A percentile compares a stretch with the other conserved stretches of the same genome.
Conservation (phyloP, 2,329 filamentous ascomycete species). For the Cladosporium cucumerinum region DNA sequence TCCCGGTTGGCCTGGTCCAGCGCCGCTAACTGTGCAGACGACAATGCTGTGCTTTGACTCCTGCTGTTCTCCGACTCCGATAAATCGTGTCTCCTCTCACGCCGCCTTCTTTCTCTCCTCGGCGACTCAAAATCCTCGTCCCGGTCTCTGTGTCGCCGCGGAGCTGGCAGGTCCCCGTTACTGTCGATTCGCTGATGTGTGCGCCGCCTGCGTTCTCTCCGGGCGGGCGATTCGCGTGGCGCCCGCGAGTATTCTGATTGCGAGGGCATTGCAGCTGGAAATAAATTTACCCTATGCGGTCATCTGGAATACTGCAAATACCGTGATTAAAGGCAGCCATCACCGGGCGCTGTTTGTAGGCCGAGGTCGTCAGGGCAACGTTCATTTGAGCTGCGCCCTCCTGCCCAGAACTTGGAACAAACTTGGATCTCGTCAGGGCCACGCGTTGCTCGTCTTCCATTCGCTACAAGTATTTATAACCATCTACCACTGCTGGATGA, state of each 20-base stretch:
- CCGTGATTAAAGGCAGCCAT: neutral
- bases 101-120: conserved; percentile 5
- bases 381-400: neutral
- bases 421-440: neutral
- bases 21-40: conserved; percentile 60
- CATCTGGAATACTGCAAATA: conserved; percentile 11
- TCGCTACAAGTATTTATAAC: neutral
- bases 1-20: conserved; percentile 61
- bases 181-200: conserved; percentile 37
- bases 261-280: neutral
- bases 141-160: conserved; percentile 5
- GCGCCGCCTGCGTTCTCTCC: conserved; percentile 30
- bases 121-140: conserved; percentile 8
- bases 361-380: conserved; percentile 1
- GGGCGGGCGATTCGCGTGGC: conserved; percentile 27
- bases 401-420: neutral
- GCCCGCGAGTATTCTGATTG: conserved; percentile 15
- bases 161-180: conserved; percentile 29
- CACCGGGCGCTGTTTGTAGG: neutral
- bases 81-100: conserved; percentile 7
- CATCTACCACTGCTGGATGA: neutral
- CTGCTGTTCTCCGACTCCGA: conserved; percentile 4
- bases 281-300: conserved; percentile 6
- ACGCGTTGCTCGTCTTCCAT: neutral
- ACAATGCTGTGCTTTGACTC: conserved; percentile 39